Conservation (phyloP, 192 early-diverging fungal species). For the Funneliformis mosseae region DNA sequence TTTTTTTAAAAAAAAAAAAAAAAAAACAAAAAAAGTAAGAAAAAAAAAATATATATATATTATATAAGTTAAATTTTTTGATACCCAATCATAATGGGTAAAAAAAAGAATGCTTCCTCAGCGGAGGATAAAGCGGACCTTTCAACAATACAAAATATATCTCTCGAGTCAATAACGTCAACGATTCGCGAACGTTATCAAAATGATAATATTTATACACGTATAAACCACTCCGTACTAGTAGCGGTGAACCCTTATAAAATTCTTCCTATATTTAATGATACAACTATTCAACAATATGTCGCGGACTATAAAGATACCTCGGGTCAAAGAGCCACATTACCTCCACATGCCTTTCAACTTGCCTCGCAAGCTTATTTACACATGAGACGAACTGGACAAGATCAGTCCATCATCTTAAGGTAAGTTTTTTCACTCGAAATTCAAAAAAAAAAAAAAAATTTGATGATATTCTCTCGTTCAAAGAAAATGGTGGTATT, state of each 20-base stretch:
- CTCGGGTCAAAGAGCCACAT: conserved; percentile 47
- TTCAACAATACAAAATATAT: conserved; percentile 28
- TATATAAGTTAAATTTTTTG: not conserved
- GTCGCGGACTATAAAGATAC: conserved; percentile 73
- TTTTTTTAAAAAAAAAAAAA: not conserved
- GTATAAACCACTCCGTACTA: conserved; percentile 67
- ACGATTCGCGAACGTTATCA: conserved; percentile 57
- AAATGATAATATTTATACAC: conserved; percentile 65
- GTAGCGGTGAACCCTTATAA: conserved; percentile 71
- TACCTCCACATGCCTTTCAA: conserved; percentile 83
- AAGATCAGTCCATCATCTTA: conserved; percentile 89
- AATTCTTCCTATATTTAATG: conserved; percentile 56
- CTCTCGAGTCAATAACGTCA: conserved; percentile 45
- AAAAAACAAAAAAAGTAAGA: not conserved
- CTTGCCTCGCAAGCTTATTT: conserved; percentile 82
- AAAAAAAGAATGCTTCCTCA: conserved; percentile 18
- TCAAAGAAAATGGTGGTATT: no score
- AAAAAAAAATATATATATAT: not conserved
- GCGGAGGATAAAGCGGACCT: conserved; percentile 37
- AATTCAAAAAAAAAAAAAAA: not conserved
- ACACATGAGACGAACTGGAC: conserved; percentile 83
- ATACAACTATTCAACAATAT: conserved; percentile 69
- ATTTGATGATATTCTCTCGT: not conserved
- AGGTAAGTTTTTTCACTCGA: conserved; percentile 58
- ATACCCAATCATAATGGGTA: conserved; percentile 15